Evolutionary conservation across 2,329 filamentous ascomycete genomes (phyloP).

Genomic region (Xylaria digitata): DNA sequence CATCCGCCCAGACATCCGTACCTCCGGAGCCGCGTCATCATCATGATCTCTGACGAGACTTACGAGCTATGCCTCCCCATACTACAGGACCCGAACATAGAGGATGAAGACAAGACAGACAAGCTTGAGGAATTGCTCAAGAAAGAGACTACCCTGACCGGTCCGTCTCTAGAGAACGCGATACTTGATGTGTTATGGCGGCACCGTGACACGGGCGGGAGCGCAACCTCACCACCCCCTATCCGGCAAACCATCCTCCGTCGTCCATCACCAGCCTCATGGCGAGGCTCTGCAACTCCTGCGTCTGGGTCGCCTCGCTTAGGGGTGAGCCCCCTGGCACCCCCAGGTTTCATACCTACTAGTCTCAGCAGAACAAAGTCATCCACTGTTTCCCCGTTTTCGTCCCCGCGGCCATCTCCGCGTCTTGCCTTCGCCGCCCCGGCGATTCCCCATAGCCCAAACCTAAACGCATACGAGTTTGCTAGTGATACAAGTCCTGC

Average conservation of each 20-base stretch:
- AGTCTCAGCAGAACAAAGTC: conserved; percentile 82
- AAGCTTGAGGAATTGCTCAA: conserved; percentile 87
- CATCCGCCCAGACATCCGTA: conserved; percentile 28
- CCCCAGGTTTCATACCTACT: conserved; percentile 83
- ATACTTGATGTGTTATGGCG: conserved; percentile 92
- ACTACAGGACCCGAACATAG: conserved; percentile 81
- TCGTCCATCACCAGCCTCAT: conserved; percentile 90
- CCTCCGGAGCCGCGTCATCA: conserved; percentile 53
- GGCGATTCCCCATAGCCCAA: conserved; percentile 92
- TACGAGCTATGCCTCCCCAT: conserved; percentile 93
- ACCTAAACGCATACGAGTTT: conserved; percentile 94
- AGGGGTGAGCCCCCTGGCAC: conserved; percentile 83
- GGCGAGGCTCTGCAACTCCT: conserved; percentile 86
- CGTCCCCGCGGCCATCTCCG: conserved; percentile 91
- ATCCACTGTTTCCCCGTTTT: conserved; percentile 87
- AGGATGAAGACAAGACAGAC: conserved; percentile 96
- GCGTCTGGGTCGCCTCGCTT: conserved; percentile 84
- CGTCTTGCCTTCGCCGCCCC: conserved; percentile 90
- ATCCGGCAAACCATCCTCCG: conserved; percentile 91
- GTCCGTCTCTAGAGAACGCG: conserved; percentile 85
- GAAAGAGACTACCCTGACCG: conserved; percentile 79
- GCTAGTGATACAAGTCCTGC: conserved; percentile 82
- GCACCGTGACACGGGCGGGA: conserved; percentile 74
- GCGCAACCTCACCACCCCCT: conserved; percentile 79
- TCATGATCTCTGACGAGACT: conserved; percentile 91